Conservation (phyloP, 306 rosid genomes). For the Pyrus communis region DNA sequence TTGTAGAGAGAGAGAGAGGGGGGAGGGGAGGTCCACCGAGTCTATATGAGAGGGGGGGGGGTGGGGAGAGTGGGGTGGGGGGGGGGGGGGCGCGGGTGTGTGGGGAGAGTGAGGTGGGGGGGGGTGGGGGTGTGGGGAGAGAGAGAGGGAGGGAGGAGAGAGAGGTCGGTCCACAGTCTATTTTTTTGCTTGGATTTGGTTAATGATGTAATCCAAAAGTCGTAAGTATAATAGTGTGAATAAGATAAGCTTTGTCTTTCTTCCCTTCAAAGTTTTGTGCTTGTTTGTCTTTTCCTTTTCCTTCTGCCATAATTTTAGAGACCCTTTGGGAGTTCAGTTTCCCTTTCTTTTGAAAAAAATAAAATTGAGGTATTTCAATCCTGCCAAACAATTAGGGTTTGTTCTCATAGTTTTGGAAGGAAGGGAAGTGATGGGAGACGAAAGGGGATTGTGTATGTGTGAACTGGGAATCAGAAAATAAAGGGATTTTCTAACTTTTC, state of each 20-base stretch:
- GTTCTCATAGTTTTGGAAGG: not conserved
- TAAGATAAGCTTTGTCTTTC: not conserved
- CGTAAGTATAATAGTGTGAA: conserved; percentile 31
- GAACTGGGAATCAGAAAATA: conserved; percentile 31
- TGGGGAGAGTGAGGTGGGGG: not conserved
- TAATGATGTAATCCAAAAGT: conserved; percentile 32
- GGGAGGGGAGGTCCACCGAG: conserved; percentile 26
- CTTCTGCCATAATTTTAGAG: not conserved
- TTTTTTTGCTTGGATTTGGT: conserved; percentile 38
- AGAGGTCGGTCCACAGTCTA: conserved; percentile 40
- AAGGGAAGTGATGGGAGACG: not conserved
- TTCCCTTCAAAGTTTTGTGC: not conserved
- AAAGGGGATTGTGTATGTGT: conserved; percentile 2
- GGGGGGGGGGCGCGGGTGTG: too few relatives aligned
- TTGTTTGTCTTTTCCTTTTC: not conserved
- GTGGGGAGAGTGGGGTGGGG: not conserved
- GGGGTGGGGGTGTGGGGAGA: too few relatives aligned
- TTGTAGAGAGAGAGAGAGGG: not conserved
- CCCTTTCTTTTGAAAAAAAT: too few relatives aligned
- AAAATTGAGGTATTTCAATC: conserved; percentile 30
- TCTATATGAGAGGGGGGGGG: not conserved
- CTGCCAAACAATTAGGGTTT: conserved; percentile 31
- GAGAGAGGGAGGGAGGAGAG: not conserved
- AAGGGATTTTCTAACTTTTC: conserved; percentile 15
- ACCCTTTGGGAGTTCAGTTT: conserved; percentile 2